Evolutionary conservation across 1,284 basidiomycete genomes (phyloP).

Genomic region (Leccinum subatratum): DNA sequence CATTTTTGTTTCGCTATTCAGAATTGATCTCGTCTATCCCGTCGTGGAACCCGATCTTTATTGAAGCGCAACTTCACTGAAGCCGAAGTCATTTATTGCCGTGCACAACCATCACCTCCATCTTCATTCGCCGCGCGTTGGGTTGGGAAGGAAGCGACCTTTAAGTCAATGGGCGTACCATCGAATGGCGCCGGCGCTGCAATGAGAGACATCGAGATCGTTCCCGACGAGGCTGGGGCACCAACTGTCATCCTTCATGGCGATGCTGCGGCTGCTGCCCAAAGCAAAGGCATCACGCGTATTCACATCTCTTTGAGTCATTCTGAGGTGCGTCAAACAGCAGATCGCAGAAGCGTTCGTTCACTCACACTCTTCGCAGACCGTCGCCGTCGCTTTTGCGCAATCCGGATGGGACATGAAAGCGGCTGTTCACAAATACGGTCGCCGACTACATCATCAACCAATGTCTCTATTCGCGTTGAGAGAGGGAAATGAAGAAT

Average conservation of each 20-base stretch:
- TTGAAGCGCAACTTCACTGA: slow-evolving; percentile 89
- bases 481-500: slow-evolving; percentile 5
- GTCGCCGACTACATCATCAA: slow-evolving; percentile 49
- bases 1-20: slow-evolving; percentile 31
- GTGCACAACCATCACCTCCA: slow-evolving; percentile 76
- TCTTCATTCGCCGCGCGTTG: slow-evolving; percentile 96
- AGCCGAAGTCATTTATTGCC: slow-evolving; percentile 84
- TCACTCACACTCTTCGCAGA: slow-evolving; percentile 39
- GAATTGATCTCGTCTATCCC: slow-evolving; percentile 93
- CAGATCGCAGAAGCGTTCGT: slow-evolving; percentile 5
- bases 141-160: slow-evolving; percentile 97
- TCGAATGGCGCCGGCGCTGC: slow-evolving; percentile 90
- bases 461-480: slow-evolving; percentile 46
- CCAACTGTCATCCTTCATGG: slow-evolving; percentile 78
- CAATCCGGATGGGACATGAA: slow-evolving; percentile 52
- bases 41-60: slow-evolving; percentile 83
- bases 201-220: slow-evolving; percentile 96
- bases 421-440: slow-evolving; percentile 38
- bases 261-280: slow-evolving; percentile 75
- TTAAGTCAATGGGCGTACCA: slow-evolving; percentile 92
- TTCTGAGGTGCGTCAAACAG: slow-evolving; percentile 62
- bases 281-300: slow-evolving; percentile 67
- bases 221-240: slow-evolving; percentile 65
- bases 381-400: slow-evolving; percentile 77
- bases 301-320: slow-evolving; percentile 88